Evolutionary conservation across 257 asterid species (phyloP).

Genomic region (Nicotiana noctiflora): DNA sequence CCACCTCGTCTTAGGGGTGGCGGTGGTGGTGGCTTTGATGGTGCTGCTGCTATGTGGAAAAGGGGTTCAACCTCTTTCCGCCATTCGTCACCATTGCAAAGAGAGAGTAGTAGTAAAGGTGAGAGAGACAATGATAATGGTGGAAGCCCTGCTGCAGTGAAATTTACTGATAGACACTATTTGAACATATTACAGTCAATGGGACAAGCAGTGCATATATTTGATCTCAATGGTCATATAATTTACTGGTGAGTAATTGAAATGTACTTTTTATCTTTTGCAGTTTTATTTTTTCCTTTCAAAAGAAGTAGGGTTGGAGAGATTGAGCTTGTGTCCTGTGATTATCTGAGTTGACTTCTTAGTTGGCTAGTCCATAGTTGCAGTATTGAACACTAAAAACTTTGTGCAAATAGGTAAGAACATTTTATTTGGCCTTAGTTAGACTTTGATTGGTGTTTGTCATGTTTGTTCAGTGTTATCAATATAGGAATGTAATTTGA

Average conservation of each 20-base stretch:
- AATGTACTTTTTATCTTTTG: neutral
- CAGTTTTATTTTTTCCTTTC: neutral
- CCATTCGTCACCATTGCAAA: conserved; percentile 77
- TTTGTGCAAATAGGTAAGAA: neutral
- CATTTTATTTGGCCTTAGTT: neutral
- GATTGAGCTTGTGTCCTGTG: neutral
- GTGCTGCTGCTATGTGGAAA: conserved; percentile 39
- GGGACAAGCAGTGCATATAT: conserved; percentile 81
- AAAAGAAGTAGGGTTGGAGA: neutral
- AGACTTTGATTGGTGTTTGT: neutral
- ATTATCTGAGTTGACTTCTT: neutral
- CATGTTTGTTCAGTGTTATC: neutral
- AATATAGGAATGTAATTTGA: conserved; percentile 3
- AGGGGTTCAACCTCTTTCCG: conserved; percentile 59
- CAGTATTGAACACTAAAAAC: neutral
- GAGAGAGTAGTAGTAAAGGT: conserved; percentile 52
- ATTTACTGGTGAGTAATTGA: conserved; percentile 72
- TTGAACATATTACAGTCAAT: conserved; percentile 84
- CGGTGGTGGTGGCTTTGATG: conserved; percentile 29
- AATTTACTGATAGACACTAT: conserved; percentile 67
- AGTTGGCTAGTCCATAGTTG: neutral
- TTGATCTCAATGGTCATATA: conserved; percentile 50
- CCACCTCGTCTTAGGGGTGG: conserved; percentile 26
- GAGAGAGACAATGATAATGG: conserved; percentile 5
- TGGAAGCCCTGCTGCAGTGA: conserved; percentile 44